These are phyloP conservation scores for Asterophora lycoperdoides DNA, from an alignment of 768 basidiomycete genomes.

Conservation along the genomic window DNA sequence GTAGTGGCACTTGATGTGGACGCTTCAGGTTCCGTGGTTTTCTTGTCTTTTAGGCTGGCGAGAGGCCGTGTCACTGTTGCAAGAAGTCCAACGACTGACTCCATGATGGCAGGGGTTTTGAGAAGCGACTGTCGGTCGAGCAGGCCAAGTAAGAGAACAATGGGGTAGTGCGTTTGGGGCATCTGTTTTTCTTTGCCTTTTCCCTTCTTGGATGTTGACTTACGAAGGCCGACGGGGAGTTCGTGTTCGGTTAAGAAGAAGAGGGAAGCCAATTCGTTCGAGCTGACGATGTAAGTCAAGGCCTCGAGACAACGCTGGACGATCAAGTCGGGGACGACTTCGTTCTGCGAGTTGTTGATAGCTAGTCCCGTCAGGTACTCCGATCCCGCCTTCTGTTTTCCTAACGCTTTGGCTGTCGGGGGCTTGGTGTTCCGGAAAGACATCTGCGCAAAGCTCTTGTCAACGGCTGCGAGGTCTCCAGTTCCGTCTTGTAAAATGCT, in stretches of 20 bases:
- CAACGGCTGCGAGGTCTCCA: constrained; percentile 86
- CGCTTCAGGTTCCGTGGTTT: constrained; percentile 17
- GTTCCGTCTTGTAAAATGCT: constrained; percentile 93
- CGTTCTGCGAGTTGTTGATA: constrained; percentile 55
- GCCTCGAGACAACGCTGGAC: constrained; percentile 94
- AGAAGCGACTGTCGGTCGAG: constrained; percentile 85
- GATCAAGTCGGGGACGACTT: constrained; percentile 87
- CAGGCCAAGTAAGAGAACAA: constrained; percentile 83
- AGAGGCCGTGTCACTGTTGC: constrained; percentile 87
- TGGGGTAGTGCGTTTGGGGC: constrained; percentile 82
- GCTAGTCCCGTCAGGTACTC: constrained; percentile 51
- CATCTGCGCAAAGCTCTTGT: constrained; percentile 92
- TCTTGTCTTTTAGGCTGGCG: constrained; percentile 54
- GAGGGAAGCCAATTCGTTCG: constrained; percentile 78
- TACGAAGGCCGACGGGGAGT: constrained; percentile 71
- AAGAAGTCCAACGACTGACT: constrained; percentile 84
- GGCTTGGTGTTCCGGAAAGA: constrained; percentile 61
- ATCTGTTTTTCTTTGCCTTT: constrained; percentile 91
- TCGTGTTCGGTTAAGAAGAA: constrained; percentile 98
- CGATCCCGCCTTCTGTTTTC: constrained; percentile 63
- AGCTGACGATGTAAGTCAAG: constrained; percentile 78
- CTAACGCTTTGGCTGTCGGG: constrained; percentile 50
- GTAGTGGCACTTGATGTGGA: constrained; percentile 12
- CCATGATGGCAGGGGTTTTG: constrained; percentile 86
- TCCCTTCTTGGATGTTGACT: constrained; percentile 72